These are phyloP conservation scores for Fusarium praegraminearum DNA, from an alignment of 2,329 filamentous ascomycete genomes.

Conservation along the genomic window DNA sequence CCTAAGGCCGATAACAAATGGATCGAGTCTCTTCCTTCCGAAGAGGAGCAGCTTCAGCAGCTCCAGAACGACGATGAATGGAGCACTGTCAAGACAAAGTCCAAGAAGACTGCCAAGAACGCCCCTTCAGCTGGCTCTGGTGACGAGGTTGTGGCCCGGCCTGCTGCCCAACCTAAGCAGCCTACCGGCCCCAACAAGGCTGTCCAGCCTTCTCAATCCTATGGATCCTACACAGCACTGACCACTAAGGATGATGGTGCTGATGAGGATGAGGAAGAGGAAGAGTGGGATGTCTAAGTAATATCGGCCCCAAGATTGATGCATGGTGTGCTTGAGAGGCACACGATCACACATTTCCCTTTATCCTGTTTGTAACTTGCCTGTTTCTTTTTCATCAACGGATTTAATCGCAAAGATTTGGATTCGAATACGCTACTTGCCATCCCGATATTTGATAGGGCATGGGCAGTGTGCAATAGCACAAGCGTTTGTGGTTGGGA, in stretches of 20 bases:
- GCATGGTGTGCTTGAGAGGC: constrained; percentile 21
- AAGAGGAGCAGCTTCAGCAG: constrained; percentile 72
- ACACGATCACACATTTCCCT: constrained; percentile 27
- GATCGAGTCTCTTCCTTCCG: constrained; percentile 66
- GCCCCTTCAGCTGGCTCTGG: constrained; percentile 52
- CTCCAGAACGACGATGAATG: constrained; percentile 67
- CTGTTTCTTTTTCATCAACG: constrained; percentile 36
- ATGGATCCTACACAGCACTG: constrained; percentile 64
- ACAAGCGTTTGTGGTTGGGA: constrained; percentile 47
- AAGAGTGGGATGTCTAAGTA: constrained; percentile 65
- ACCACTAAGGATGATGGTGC: constrained; percentile 56
- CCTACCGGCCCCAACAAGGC: constrained; percentile 43
- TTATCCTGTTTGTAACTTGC: constrained; percentile 34
- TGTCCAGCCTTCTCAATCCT: constrained; percentile 53
- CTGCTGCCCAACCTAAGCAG: constrained; percentile 51
- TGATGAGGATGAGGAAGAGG: constrained; percentile 59
- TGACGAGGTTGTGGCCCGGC: constrained; percentile 50
- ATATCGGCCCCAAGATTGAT: constrained; percentile 3
- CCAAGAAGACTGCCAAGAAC: constrained; percentile 59
- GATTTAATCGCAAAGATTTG: constrained; percentile 38
- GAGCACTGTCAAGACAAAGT: constrained; percentile 68
- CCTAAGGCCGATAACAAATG: constrained; percentile 57
- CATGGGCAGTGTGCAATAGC: constrained; percentile 40
- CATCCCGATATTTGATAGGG: constrained; percentile 34
- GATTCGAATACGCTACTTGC: constrained; percentile 39